Conservation (phyloP, 2,329 filamentous ascomycete species). For the Aspergillus intermedius region DNA sequence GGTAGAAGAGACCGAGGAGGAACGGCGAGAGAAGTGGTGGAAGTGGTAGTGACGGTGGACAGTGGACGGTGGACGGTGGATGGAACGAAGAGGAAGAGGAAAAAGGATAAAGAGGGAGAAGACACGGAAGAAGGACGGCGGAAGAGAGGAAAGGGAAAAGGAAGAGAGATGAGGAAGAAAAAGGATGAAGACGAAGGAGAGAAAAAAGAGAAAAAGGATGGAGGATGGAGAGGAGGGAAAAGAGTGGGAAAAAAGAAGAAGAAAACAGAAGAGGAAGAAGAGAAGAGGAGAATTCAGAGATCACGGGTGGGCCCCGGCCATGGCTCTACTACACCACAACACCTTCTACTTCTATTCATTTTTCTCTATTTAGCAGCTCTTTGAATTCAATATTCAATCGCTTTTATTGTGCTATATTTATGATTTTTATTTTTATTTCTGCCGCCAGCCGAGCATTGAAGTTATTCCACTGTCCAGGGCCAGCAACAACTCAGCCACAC, state of each 20-base stretch:
- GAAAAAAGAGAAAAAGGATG: slow-evolving; percentile 5
- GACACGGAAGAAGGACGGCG: slow-evolving; percentile 11
- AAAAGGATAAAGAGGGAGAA: slow-evolving; percentile 14
- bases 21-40: slow-evolving; percentile 13
- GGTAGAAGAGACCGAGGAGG: slow-evolving; percentile 15
- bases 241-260: not conserved
- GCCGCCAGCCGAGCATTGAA: not conserved
- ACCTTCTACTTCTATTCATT: not conserved
- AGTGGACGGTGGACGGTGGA: slow-evolving; percentile 3
- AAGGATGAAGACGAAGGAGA: slow-evolving; percentile 1
- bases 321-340: not conserved
- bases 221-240: slow-evolving; percentile 1
- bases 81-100: slow-evolving; percentile 15
- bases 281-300: slow-evolving; percentile 3
- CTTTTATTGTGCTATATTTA: not conserved
- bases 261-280: slow-evolving; percentile 8
- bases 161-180: slow-evolving; percentile 11
- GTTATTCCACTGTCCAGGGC: too few species aligned
- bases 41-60: slow-evolving; percentile 8
- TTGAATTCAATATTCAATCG: not conserved
- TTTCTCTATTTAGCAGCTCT: not conserved
- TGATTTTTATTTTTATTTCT: not conserved
- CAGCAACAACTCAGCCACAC: too few species aligned
- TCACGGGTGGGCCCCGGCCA: not conserved
- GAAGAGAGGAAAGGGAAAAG: slow-evolving; percentile 12